Evolutionary conservation across 106 monocot species (phyloP).

Genomic region (Platanthera guangdongensis): DNA sequence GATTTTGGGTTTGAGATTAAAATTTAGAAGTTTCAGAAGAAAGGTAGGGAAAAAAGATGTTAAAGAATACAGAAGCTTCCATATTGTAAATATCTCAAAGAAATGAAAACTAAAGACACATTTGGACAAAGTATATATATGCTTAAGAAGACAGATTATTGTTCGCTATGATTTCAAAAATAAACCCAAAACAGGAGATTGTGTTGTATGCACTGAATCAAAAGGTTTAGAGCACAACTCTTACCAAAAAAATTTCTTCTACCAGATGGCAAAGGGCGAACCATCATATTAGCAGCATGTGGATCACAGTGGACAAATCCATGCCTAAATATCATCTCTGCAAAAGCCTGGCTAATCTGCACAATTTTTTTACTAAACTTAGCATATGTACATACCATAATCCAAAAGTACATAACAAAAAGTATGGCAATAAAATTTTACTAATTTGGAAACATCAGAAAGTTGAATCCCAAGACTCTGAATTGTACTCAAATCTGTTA

Average conservation of each 20-base stretch:
- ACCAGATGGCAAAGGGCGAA: slow-evolving; percentile 54
- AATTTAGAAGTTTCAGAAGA: no score
- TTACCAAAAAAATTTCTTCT: slow-evolving; percentile 54
- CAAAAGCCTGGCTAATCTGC: slow-evolving; percentile 72
- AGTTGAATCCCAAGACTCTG: slow-evolving; percentile 48
- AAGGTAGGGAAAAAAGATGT: no score
- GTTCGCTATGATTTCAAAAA: background rate
- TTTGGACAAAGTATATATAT: slow-evolving; percentile 1
- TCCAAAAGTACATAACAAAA: background rate
- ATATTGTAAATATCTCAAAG: background rate
- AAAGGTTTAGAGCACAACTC: background rate
- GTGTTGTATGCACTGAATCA: background rate
- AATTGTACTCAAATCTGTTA: slow-evolving; percentile 76
- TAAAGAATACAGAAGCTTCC: no score
- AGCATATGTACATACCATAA: background rate
- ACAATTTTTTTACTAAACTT: slow-evolving; percentile 7
- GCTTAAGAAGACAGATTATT: background rate
- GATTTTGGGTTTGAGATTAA: no score
- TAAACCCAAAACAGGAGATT: background rate
- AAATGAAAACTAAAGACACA: background rate
- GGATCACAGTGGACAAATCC: slow-evolving; percentile 99
- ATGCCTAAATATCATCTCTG: slow-evolving; percentile 97
- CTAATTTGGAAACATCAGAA: slow-evolving; percentile 70
- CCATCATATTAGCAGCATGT: slow-evolving; percentile 98
- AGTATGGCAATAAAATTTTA: slow-evolving; percentile 21